Evolutionary conservation across 129 eudicot species (phyloP), one percentile per base, ranked within the genome.

Genomic region (Flaveria sonorensis): DNA sequence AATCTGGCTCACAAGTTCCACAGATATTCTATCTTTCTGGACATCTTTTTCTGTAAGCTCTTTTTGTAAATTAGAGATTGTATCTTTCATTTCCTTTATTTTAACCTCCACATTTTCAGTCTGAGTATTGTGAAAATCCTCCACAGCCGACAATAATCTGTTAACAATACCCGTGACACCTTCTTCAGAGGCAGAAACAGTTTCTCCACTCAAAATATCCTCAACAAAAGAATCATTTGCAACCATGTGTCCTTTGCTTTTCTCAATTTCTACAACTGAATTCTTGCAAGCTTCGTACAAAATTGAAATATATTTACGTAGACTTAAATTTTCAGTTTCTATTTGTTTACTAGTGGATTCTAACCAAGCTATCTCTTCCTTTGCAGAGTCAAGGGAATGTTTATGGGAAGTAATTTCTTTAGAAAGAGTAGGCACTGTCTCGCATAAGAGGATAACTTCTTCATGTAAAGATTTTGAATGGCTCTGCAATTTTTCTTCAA

Each of bases 1-100:
- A 24, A 93, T 89, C 83, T 93, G 98, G 83, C 70, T 72, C 68
- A 91, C 93, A 78, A 90, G 87, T 77, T 93, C 97, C 81, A 77
- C 81, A 84, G 86, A 89, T 1, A 87, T 89, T 79, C 82, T 89
- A 46, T 93, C 98, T 47, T 84, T 86, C 78, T 93, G 92, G 73
- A 87, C 84, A 74, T 89, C 97, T 83, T 93, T 93, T 78, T 91
- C 97, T 52, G 87, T 96, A 26, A 93, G 86, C 75, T 91, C 96
- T 73, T 88, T 91, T 84, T 90, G 98, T 79, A 93, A 71, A 77
- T 73, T 84, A 51, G 86, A 73, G 46, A 93, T 74, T 42, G 88
- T 80, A 68, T 60, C 79, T 76, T 86, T 91, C 90, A 89, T 74
- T 74, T 93, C 97, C 83, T 76, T 91, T 68, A 83, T 78, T 62